phyloP scores from a whole-genome alignment of 805 yeast species.

The Cyberlindnera euphorbiiphila region DNA sequence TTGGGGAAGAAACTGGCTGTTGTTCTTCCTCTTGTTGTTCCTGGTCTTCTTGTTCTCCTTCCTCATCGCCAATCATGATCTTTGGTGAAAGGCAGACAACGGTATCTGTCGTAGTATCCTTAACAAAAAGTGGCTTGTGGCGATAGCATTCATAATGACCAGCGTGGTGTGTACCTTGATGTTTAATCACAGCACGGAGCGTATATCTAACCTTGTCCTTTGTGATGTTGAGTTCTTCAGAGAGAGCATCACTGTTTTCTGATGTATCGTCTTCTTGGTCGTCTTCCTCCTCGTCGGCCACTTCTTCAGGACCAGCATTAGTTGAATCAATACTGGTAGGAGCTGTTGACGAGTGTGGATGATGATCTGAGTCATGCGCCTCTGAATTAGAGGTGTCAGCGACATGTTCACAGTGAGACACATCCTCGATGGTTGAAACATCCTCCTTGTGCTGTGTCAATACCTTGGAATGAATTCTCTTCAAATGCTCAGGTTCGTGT shows the following conservation, averaged over 20 bases:
- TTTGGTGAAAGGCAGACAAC: constrained; percentile 31
- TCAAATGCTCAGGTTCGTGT: constrained; percentile 23
- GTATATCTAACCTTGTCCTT: constrained; percentile 43
- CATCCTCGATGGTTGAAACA: constrained; percentile 11
- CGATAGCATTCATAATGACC: constrained; percentile 93
- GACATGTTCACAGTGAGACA: constrained; percentile 16
- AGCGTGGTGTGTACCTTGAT: constrained; percentile 80
- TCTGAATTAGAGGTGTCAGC: constrained; percentile 5
- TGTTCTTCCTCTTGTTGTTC: neutral
- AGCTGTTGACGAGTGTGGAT: constrained; percentile 13
- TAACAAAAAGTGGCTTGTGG: constrained; percentile 57
- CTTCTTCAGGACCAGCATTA: no score
- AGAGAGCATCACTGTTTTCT: constrained; percentile 22
- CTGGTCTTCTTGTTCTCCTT: constrained; percentile 6
- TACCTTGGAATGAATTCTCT: constrained; percentile 25
- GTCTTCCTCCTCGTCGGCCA: constrained; percentile 14
- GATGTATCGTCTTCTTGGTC: constrained; percentile 14
- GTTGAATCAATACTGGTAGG: constrained; percentile 19
- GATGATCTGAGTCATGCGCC: constrained; percentile 8
- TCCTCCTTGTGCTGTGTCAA: constrained; percentile 23
- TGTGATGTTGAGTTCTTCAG: constrained; percentile 25
- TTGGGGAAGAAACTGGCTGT: neutral
- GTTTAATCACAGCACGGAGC: constrained; percentile 72
- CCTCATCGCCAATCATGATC: constrained; percentile 22
- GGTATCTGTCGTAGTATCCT: constrained; percentile 25